These are phyloP conservation scores for Cladophialophora yegresii DNA, from an alignment of 2,329 filamentous ascomycete genomes.

Conservation along the genomic window DNA sequence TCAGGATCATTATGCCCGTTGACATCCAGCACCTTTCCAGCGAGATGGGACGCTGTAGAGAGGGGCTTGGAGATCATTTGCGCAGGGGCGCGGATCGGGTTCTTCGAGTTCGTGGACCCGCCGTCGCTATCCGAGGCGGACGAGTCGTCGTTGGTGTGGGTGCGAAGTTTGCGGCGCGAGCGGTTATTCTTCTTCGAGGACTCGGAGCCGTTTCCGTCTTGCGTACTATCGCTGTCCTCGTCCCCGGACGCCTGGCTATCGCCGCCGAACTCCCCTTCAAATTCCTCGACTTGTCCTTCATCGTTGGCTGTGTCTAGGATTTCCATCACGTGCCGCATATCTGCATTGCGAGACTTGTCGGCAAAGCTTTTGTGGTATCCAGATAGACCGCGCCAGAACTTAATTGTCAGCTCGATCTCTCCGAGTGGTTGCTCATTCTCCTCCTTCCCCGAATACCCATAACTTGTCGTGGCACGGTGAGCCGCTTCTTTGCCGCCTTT, in stretches of 20 bases:
- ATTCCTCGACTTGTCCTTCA: conserved; percentile 59
- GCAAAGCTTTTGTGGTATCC: conserved; percentile 61
- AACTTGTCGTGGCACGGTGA: conserved; percentile 40
- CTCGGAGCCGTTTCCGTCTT: background rate
- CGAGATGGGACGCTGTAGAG: conserved; percentile 8
- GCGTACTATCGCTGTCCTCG: conserved; percentile 17
- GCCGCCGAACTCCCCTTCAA: conserved; percentile 24
- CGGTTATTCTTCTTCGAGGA: conserved; percentile 2
- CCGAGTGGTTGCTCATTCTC: conserved; percentile 61
- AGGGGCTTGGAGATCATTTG: conserved; percentile 24
- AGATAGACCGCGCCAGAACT: conserved; percentile 64
- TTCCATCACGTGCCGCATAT: conserved; percentile 63
- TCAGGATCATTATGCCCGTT: conserved; percentile 35
- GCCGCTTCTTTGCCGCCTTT: conserved; percentile 58
- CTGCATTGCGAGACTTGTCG: conserved; percentile 52
- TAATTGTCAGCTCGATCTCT: conserved; percentile 59
- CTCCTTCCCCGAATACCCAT: conserved; percentile 50
- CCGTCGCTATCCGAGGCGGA: conserved; percentile 24
- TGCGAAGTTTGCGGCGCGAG: conserved; percentile 23
- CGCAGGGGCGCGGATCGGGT: conserved; percentile 16
- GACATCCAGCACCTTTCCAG: conserved; percentile 25
- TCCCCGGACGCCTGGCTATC: conserved; percentile 17
- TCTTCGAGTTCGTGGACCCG: conserved; percentile 12
- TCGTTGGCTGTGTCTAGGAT: conserved; percentile 64
- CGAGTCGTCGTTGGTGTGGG: conserved; percentile 30